phyloP scores from a whole-genome alignment of 495 filamentous ascomycete species.

The Hypoxylon crocopeplum region DNA sequence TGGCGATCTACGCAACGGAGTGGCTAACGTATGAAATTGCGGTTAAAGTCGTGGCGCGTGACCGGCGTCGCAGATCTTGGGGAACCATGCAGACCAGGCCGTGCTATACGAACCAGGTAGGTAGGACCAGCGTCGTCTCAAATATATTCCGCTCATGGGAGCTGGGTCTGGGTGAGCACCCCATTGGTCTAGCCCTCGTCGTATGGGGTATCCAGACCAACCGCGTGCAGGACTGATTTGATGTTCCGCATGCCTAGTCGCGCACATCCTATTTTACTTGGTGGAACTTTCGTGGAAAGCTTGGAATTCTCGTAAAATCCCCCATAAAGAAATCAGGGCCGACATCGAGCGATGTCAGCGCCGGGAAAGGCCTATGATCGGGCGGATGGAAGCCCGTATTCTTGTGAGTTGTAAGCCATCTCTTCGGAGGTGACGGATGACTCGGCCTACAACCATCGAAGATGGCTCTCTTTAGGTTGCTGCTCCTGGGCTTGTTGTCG shows the following conservation, averaged over 20 bases:
- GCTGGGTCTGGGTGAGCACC: constrained; percentile 4
- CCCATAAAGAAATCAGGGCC: constrained; percentile 9
- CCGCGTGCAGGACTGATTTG: constrained; percentile 30
- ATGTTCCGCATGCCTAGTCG: constrained; percentile 11
- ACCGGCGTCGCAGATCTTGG: constrained; percentile 30
- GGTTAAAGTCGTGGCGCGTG: constrained; percentile 36
- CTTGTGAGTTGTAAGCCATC: constrained; percentile 20
- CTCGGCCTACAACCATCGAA: constrained; percentile 7
- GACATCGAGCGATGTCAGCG: constrained; percentile 10
- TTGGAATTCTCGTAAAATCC: constrained; percentile 9
- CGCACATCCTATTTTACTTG: constrained; percentile 3
- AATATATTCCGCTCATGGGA: constrained; percentile 15
- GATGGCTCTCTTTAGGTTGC: constrained; percentile 27
- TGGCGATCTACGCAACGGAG: constrained; percentile 10
- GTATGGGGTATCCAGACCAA: constrained; percentile 25
- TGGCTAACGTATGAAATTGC: constrained; percentile 18
- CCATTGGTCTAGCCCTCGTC: constrained; percentile 24
- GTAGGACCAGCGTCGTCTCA: constrained; percentile 28
- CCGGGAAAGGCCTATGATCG: constrained; percentile 15
- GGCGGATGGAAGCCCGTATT: constrained; percentile 22
- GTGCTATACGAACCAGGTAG: constrained; percentile 23
- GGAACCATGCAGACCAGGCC: constrained; percentile 16
- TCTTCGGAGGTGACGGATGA: constrained; percentile 26
- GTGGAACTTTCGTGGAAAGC: not conserved
- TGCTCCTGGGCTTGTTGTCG: constrained; percentile 25